Percentiles rank a stretch among this genome's conserved stretches.
phyloP scores from a whole-genome alignment of 2,329 filamentous ascomycete species.

The Mariannaea elegans region DNA sequence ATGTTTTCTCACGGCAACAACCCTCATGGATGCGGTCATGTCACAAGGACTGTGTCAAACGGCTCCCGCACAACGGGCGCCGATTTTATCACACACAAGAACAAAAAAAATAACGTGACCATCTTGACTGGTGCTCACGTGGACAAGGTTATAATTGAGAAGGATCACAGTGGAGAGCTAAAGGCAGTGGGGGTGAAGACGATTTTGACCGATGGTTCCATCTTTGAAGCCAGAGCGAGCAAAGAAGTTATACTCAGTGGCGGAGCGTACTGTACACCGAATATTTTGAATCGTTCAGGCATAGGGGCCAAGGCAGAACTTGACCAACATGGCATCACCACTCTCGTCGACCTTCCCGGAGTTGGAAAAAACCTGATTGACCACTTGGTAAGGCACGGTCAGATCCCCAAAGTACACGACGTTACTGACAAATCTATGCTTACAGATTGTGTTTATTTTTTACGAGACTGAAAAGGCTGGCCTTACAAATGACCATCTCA shows the following conservation, averaged over 20 bases:
- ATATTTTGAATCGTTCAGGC: conserved; percentile 61
- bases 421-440: background rate
- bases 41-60: conserved; percentile 59
- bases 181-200: conserved; percentile 54
- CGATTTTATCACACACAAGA: conserved; percentile 58
- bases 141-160: conserved; percentile 60
- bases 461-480: conserved; percentile 64
- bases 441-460: conserved; percentile 64
- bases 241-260: conserved; percentile 53
- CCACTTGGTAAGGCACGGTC: conserved; percentile 40
- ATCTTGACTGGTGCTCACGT: conserved; percentile 58
- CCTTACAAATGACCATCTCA: conserved; percentile 63
- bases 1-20: conserved; percentile 64
- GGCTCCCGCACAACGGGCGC: conserved; percentile 62
- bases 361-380: conserved; percentile 62
- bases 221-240: conserved; percentile 48
- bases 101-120: conserved; percentile 53
- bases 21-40: conserved; percentile 65
- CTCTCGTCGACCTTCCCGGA: conserved; percentile 53
- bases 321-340: conserved; percentile 51
- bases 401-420: no score
- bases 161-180: conserved; percentile 42
- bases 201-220: conserved; percentile 52
- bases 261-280: conserved; percentile 61
- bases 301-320: conserved; percentile 57